Conservation (phyloP, 2,329 filamentous ascomycete species). For the Penicillium sp. region DNA sequence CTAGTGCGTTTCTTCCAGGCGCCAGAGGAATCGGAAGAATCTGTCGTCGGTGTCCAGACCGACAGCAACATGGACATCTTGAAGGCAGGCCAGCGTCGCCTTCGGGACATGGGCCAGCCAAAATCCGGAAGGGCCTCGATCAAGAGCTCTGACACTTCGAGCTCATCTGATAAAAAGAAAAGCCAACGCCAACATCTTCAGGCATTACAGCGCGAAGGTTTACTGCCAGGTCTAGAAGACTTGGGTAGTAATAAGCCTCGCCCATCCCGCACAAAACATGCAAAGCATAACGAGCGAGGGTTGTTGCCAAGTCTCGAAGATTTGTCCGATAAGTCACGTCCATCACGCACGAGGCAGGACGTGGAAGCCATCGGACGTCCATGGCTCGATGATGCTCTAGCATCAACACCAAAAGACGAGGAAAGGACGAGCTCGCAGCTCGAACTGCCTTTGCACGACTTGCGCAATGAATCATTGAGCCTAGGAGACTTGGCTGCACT, state of each 20-base stretch:
- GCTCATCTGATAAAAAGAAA: conserved; percentile 7
- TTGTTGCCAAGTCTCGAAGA: conserved; percentile 19
- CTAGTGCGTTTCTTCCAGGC: conserved; percentile 35
- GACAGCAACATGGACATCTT: conserved; percentile 25
- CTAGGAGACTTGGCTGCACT: conserved; percentile 31
- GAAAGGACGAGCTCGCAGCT: conserved; percentile 15
- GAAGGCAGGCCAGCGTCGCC: conserved; percentile 31
- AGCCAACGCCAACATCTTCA: conserved; percentile 24
- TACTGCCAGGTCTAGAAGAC: conserved; percentile 17
- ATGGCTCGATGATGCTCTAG: conserved; percentile 30
- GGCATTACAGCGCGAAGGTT: conserved; percentile 29
- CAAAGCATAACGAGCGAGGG: conserved; percentile 12
- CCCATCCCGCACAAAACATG: conserved; percentile 24
- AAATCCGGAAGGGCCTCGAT: conserved; percentile 17
- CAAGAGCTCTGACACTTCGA: conserved; percentile 7
- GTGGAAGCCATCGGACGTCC: conserved; percentile 36
- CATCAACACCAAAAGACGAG: conserved; percentile 12
- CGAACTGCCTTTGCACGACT: conserved; percentile 20
- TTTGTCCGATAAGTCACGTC: conserved; percentile 19
- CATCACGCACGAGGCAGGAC: conserved; percentile 28
- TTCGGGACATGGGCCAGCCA: conserved; percentile 31
- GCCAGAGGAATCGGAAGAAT: not conserved
- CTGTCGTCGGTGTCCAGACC: not conserved
- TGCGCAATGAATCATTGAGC: conserved; percentile 19
- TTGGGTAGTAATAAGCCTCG: conserved; percentile 17